phyloP scores from a whole-genome alignment of 106 monocot species.

The Platanthera guangdongensis region DNA sequence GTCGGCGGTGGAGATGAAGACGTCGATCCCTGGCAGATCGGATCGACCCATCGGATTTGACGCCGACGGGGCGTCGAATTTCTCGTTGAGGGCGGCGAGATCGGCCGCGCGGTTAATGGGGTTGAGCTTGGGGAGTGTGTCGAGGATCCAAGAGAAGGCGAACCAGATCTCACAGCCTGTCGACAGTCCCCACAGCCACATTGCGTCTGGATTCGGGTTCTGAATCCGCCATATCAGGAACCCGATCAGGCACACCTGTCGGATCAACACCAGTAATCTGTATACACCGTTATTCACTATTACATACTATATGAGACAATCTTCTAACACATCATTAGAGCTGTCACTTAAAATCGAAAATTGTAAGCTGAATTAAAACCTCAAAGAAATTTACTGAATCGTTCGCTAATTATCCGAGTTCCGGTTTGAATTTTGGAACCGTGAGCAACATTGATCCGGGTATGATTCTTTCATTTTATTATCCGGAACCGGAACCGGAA shows the following conservation, averaged over 20 bases:
- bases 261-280: slow-evolving; percentile 45
- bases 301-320: too few relatives aligned
- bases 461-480: too few relatives aligned
- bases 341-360: too few relatives aligned
- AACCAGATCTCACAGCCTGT: slow-evolving; percentile 92
- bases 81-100: slow-evolving; percentile 54
- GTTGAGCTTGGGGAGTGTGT: slow-evolving; percentile 82
- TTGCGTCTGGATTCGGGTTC: slow-evolving; percentile 74
- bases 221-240: slow-evolving; percentile 68
- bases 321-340: too few relatives aligned
- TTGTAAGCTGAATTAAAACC: too few relatives aligned
- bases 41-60: slow-evolving; percentile 50
- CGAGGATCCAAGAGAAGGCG: slow-evolving; percentile 84
- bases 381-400: too few relatives aligned
- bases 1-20: slow-evolving; percentile 66
- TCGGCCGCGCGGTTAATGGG: slow-evolving; percentile 82
- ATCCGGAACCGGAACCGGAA: too few relatives aligned
- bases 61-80: slow-evolving; percentile 44
- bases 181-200: slow-evolving; percentile 89
- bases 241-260: slow-evolving; percentile 32
- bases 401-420: too few relatives aligned
- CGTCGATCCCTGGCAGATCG: slow-evolving; percentile 55
- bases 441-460: too few relatives aligned
- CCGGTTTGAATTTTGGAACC: too few relatives aligned
- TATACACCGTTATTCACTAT: too few relatives aligned